Evolutionary conservation across 129 eudicot species (phyloP).

Genomic region (Flaveria linearis): DNA sequence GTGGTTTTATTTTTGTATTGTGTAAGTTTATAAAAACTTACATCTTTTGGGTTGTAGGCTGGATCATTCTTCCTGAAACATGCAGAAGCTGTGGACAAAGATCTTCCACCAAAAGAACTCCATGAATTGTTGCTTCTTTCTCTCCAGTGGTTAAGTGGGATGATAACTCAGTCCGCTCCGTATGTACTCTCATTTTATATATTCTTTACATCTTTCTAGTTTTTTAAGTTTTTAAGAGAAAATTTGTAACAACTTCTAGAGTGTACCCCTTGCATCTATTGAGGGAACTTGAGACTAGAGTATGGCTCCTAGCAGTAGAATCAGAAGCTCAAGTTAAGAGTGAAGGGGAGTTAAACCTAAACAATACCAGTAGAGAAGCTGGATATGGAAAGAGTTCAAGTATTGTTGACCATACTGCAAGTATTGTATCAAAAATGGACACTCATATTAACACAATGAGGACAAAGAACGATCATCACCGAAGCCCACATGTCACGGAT

Average conservation of each 20-base stretch:
- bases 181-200: conserved; percentile 36
- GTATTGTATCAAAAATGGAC: conserved; percentile 77
- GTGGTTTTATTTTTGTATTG: background rate
- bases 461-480: conserved; percentile 46
- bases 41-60: conserved; percentile 56
- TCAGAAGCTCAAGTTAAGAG: conserved; percentile 87
- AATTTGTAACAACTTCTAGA: conserved; percentile 33
- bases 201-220: background rate
- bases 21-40: background rate
- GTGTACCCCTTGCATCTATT: conserved; percentile 81
- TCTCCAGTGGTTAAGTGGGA: conserved; percentile 96
- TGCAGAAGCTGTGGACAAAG: conserved; percentile 93
- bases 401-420: conserved; percentile 78
- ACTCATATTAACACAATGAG: conserved; percentile 61
- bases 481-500: conserved; percentile 50
- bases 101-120: conserved; percentile 87
- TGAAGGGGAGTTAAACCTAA: conserved; percentile 60
- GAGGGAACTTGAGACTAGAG: conserved; percentile 95
- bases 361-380: conserved; percentile 43
- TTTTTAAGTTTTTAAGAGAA: background rate
- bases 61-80: conserved; percentile 90
- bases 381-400: conserved; percentile 59
- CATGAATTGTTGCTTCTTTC: conserved; percentile 87
- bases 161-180: conserved; percentile 82
- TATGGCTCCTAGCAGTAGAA: conserved; percentile 97